Evolutionary conservation across 2,329 filamentous ascomycete species (phyloP).

Genomic region (Colletotrichum lentis): DNA sequence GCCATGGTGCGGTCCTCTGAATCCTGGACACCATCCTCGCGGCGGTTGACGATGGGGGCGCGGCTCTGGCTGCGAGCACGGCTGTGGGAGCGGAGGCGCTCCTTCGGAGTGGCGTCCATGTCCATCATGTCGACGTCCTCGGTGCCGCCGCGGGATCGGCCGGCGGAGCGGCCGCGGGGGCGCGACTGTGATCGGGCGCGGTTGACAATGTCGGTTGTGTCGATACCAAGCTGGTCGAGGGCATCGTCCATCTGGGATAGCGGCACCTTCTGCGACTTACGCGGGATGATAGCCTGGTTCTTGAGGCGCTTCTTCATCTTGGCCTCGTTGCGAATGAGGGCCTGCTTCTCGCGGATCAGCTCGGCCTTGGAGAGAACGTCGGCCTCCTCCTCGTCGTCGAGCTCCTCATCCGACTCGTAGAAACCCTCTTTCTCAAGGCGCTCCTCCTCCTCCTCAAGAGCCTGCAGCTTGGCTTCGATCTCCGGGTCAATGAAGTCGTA

Average conservation of each 20-base stretch:
- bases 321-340: conserved; percentile 90
- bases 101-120: conserved; percentile 63
- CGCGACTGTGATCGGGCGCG: conserved; percentile 75
- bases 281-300: conserved; percentile 93
- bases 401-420: conserved; percentile 84
- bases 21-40: conserved; percentile 79
- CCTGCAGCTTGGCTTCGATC: conserved; percentile 90
- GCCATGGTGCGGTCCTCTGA: conserved; percentile 75
- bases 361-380: conserved; percentile 92
- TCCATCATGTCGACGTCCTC: conserved; percentile 80
- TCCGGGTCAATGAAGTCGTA: conserved; percentile 98
- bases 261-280: conserved; percentile 80
- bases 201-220: conserved; percentile 76
- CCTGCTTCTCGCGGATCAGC: conserved; percentile 92
- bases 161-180: conserved; percentile 74
- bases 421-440: conserved; percentile 89
- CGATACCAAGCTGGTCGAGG: conserved; percentile 84
- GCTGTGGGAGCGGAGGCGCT: conserved; percentile 77
- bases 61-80: conserved; percentile 61
- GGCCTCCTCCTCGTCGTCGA: conserved; percentile 88
- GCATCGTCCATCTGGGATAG: conserved; percentile 87
- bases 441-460: conserved; percentile 95
- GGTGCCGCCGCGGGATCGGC: conserved; percentile 68
- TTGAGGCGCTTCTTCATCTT: conserved; percentile 96
- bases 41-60: conserved; percentile 66